phyloP scores from a whole-genome alignment of 2,329 filamentous ascomycete species.

The Ophiocordyceps unilateralis region DNA sequence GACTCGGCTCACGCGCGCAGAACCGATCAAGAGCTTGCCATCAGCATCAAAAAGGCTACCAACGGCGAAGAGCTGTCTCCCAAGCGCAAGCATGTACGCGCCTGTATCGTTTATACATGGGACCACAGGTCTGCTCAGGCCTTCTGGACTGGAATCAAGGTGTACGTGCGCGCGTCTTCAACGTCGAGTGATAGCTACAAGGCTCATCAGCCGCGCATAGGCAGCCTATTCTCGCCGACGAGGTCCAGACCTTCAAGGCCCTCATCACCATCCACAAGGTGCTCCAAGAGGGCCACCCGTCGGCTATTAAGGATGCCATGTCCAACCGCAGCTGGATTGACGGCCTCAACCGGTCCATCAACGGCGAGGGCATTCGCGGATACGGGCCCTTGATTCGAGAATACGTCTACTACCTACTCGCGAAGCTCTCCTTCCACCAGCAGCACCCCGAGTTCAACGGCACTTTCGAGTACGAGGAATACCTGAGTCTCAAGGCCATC shows the following conservation, averaged over 20 bases:
- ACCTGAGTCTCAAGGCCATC: constrained; percentile 92
- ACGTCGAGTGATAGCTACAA: neutral
- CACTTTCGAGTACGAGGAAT: constrained; percentile 97
- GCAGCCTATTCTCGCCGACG: constrained; percentile 94
- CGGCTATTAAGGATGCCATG: constrained; percentile 76
- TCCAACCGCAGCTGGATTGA: constrained; percentile 82
- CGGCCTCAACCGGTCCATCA: constrained; percentile 68
- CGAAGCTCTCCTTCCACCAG: constrained; percentile 91
- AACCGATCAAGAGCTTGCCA: constrained; percentile 50
- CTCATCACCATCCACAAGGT: constrained; percentile 96
- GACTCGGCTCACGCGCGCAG: constrained; percentile 17
- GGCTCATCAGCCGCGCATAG: constrained; percentile 22
- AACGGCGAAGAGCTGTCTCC: constrained; percentile 50
- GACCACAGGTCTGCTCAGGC: constrained; percentile 90
- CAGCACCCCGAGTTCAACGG: constrained; percentile 97
- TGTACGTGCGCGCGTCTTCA: constrained; percentile 42
- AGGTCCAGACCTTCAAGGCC: constrained; percentile 97
- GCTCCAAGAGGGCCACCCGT: constrained; percentile 85
- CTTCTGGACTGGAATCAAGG: constrained; percentile 98
- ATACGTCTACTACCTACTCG: constrained; percentile 89
- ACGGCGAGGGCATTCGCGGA: constrained; percentile 70
- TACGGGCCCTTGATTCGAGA: constrained; percentile 88
- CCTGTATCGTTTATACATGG: constrained; percentile 98
- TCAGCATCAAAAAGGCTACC: constrained; percentile 56
- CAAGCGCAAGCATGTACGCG: constrained; percentile 86